phyloP scores from a whole-genome alignment of 2,329 filamentous ascomycete species.

The Aspergillus sclerotialis region DNA sequence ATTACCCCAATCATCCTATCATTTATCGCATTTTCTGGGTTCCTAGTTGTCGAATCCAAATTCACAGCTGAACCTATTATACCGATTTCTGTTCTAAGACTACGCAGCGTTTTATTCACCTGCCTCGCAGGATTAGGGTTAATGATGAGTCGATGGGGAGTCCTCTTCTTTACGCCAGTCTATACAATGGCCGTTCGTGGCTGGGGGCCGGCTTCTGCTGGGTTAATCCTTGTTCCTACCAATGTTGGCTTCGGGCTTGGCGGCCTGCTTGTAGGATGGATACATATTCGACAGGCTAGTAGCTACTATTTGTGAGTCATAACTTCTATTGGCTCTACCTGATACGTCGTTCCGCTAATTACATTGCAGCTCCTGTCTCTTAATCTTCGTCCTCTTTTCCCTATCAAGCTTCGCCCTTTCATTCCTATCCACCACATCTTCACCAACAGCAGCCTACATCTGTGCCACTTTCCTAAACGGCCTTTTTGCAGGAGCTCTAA shows the following conservation, averaged over 20 bases:
- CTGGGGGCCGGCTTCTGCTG: constrained; percentile 62
- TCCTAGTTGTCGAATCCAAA: constrained; percentile 56
- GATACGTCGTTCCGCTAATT: no score
- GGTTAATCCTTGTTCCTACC: constrained; percentile 71
- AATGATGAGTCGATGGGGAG: constrained; percentile 74
- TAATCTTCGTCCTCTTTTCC: constrained; percentile 57
- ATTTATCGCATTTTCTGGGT: constrained; percentile 48
- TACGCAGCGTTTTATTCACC: constrained; percentile 63
- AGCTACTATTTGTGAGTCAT: constrained; percentile 59
- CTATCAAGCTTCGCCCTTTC: constrained; percentile 53
- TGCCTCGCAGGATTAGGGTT: constrained; percentile 68
- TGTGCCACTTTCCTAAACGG: constrained; percentile 62
- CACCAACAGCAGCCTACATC: constrained; percentile 50
- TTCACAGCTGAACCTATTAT: constrained; percentile 65
- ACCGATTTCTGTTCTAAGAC: constrained; percentile 62
- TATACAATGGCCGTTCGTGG: constrained; percentile 70
- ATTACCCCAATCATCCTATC: constrained; percentile 56
- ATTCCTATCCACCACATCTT: constrained; percentile 46
- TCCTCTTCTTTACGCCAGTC: constrained; percentile 74
- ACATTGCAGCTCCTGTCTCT: constrained; percentile 49
- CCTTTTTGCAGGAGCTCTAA: constrained; percentile 60
- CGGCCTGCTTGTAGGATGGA: constrained; percentile 63
- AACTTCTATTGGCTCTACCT: neutral
- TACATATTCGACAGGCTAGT: constrained; percentile 67
- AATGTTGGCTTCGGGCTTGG: constrained; percentile 72